A percentile compares a stretch with the other conserved stretches of the same genome.
Evolutionary conservation across 768 basidiomycete genomes (phyloP).

Genomic region (Podaxis mareebaensis): DNA sequence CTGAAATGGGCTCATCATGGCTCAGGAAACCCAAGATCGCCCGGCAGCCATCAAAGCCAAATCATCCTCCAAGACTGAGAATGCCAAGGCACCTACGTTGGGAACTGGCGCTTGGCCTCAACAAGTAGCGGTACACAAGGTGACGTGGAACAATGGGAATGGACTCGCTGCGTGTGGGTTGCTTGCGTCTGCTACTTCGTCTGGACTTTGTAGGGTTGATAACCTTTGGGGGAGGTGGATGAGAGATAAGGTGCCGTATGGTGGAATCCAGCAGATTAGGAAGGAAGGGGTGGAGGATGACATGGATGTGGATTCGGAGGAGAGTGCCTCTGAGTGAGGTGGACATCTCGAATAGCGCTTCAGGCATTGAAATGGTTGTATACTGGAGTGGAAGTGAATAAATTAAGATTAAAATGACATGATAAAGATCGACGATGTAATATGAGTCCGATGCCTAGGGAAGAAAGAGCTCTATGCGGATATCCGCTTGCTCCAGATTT

Average conservation of each 20-base stretch:
- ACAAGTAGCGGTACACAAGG: slow-evolving; percentile 75
- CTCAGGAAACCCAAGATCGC: slow-evolving; percentile 53
- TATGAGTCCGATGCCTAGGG: background rate
- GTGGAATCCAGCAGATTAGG: slow-evolving; percentile 59
- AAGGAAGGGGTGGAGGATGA: slow-evolving; percentile 47
- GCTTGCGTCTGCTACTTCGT: slow-evolving; percentile 78
- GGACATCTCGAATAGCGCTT: background rate
- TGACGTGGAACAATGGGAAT: slow-evolving; percentile 78
- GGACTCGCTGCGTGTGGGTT: slow-evolving; percentile 61
- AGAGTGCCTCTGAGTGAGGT: slow-evolving; percentile 19
- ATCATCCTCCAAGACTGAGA: slow-evolving; percentile 23
- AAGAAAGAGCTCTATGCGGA: slow-evolving; percentile 3
- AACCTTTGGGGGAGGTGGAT: slow-evolving; percentile 76
- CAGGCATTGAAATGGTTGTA: background rate
- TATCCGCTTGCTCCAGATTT: slow-evolving; percentile 49
- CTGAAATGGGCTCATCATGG: background rate
- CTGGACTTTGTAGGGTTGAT: slow-evolving; percentile 87
- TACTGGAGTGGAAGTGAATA: background rate
- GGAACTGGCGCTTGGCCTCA: slow-evolving; percentile 76
- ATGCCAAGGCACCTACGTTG: slow-evolving; percentile 22
- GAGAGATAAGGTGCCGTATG: slow-evolving; percentile 66
- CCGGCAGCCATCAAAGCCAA: slow-evolving; percentile 38
- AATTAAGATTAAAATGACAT: background rate
- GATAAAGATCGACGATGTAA: background rate
- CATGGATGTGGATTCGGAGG: slow-evolving; percentile 45